Conservation (phyloP, 371 early-diverging fungal genomes). For the Blastocladiella emersonii region DNA sequence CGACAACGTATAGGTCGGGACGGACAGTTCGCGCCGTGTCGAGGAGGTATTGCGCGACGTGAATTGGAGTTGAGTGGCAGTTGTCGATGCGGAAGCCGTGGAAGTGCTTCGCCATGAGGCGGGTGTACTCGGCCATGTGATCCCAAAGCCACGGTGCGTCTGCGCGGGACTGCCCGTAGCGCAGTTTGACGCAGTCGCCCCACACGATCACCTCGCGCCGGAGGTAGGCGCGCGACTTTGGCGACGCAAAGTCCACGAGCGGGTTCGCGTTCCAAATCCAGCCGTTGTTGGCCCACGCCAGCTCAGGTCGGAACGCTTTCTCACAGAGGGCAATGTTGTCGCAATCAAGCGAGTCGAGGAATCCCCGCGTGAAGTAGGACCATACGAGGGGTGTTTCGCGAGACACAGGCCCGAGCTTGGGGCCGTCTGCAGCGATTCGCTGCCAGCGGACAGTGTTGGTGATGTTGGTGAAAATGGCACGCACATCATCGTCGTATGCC, state of each 20-base stretch:
- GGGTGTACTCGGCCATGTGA: constrained; percentile 77
- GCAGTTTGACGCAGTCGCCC: constrained; percentile 96
- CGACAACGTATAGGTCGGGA: constrained; percentile 86
- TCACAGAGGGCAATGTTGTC: not conserved
- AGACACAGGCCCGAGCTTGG: constrained; percentile 37
- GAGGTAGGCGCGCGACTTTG: constrained; percentile 71
- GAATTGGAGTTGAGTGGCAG: constrained; percentile 93
- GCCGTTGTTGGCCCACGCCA: constrained; percentile 70
- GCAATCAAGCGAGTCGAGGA: constrained; percentile 3
- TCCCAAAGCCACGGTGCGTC: constrained; percentile 94
- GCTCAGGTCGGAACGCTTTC: not conserved
- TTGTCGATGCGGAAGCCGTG: constrained; percentile 96
- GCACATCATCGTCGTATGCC: constrained; percentile 66
- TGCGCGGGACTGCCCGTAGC: constrained; percentile 64
- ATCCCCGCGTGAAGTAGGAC: constrained; percentile 76
- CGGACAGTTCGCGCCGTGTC: constrained; percentile 70
- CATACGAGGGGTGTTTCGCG: constrained; percentile 55
- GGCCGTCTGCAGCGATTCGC: constrained; percentile 57
- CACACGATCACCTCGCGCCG: constrained; percentile 89
- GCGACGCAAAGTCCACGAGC: constrained; percentile 76
- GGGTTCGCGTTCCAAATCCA: constrained; percentile 98
- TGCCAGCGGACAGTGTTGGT: constrained; percentile 64
- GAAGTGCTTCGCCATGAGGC: constrained; percentile 71
- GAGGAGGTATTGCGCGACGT: constrained; percentile 79
- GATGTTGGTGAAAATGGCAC: constrained; percentile 54